Percentiles rank a stretch among this genome's conserved stretches.
phyloP scores from a whole-genome alignment of 2,329 filamentous ascomycete genomes.

The Aspergillus sp. region DNA sequence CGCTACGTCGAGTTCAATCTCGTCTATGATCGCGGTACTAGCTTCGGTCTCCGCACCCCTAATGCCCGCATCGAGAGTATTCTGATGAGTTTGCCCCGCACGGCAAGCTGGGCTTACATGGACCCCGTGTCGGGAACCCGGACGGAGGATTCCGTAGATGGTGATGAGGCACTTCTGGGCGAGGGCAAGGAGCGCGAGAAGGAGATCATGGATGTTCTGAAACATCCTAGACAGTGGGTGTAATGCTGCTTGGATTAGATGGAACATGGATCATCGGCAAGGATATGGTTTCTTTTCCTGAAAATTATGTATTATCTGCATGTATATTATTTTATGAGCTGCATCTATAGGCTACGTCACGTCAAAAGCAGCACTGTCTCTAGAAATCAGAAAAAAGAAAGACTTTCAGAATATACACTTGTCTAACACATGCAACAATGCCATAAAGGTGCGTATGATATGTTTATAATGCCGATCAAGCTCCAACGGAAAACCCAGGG shows the following conservation, averaged over 20 bases:
- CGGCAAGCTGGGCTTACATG: constrained; percentile 96
- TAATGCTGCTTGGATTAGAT: constrained; percentile 27
- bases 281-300: background rate
- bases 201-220: constrained; percentile 72
- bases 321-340: constrained; percentile 4
- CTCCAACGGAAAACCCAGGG: background rate
- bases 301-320: constrained; percentile 5
- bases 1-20: constrained; percentile 98
- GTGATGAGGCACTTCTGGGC: constrained; percentile 36
- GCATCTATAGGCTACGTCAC: background rate
- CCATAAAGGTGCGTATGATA: background rate
- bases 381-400: background rate
- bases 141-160: constrained; percentile 52
- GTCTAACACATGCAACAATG: constrained; percentile 1
- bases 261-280: background rate
- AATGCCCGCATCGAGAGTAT: constrained; percentile 94
- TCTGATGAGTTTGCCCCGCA: constrained; percentile 92
- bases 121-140: constrained; percentile 58
- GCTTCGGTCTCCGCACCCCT: constrained; percentile 91
- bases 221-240: constrained; percentile 64
- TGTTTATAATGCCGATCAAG: background rate
- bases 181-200: constrained; percentile 61
- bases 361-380: background rate
- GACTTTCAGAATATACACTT: constrained; percentile 2
- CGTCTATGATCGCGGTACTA: constrained; percentile 91